Conservation (phyloP, 768 basidiomycete genomes). For the Leccinum aurantiacum region DNA sequence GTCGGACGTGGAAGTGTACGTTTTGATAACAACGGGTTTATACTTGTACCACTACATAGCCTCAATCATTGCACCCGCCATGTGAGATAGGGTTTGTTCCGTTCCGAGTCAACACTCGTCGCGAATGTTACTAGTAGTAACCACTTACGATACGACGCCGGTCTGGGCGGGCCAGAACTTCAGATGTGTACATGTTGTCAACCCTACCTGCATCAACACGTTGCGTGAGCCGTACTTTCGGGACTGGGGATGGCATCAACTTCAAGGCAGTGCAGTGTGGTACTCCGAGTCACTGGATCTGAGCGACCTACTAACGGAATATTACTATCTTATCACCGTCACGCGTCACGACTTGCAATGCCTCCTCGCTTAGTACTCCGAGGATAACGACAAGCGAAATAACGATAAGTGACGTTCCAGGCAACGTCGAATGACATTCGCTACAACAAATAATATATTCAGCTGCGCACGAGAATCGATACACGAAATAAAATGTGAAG, state of each 20-base stretch:
- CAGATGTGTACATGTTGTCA: background rate
- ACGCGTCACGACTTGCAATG: too few relatives aligned
- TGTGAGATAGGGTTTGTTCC: background rate
- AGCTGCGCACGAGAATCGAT: constrained; percentile 3
- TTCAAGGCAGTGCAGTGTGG: too few relatives aligned
- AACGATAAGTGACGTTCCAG: background rate
- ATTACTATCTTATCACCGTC: background rate
- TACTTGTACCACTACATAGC: background rate
- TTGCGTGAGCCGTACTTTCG: constrained; percentile 2
- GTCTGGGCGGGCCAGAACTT: background rate
- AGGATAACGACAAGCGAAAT: constrained; percentile 1
- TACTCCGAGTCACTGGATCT: constrained; percentile 1
- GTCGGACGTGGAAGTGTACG: background rate
- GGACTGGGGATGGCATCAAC: background rate
- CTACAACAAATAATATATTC: constrained; percentile 7
- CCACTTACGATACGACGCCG: background rate
- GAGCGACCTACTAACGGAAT: too few relatives aligned
- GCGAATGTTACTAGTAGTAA: background rate
- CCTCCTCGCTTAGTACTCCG: background rate
- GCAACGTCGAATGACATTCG: background rate
- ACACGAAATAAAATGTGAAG: constrained; percentile 11
- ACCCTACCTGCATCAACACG: constrained; percentile 6
- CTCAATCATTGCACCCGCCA: background rate
- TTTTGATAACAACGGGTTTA: background rate
- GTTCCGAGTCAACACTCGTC: too few relatives aligned